A percentile compares a stretch with the other conserved stretches of the same genome.
phyloP scores from a whole-genome alignment of 257 asterid genomes.

The Primulina eburnea region DNA sequence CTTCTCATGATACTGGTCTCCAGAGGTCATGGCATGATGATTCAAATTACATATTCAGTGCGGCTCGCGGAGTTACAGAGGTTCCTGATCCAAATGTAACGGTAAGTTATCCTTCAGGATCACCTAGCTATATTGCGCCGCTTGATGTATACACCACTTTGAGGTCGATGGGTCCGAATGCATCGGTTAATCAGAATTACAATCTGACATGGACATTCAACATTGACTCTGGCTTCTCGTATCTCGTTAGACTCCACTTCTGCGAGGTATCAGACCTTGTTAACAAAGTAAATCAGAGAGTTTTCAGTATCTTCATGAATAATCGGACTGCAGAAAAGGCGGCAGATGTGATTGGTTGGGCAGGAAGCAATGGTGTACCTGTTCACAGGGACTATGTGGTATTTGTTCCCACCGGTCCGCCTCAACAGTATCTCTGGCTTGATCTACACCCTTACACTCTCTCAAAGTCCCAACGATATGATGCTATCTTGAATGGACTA shows the following conservation, averaged over 20 bases:
- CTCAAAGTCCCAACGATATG: slow-evolving; percentile 19
- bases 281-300: slow-evolving; percentile 38
- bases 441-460: slow-evolving; percentile 25
- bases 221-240: slow-evolving; percentile 48
- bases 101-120: slow-evolving; percentile 27
- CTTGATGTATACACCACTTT: slow-evolving; percentile 39
- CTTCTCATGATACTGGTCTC: slow-evolving; percentile 35
- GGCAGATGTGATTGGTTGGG: slow-evolving; percentile 56
- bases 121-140: slow-evolving; percentile 53
- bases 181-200: slow-evolving; percentile 35
- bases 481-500: slow-evolving; percentile 28
- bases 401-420: slow-evolving; percentile 23
- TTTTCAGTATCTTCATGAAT: slow-evolving; percentile 40
- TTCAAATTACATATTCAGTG: slow-evolving; percentile 34
- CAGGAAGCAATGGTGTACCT: slow-evolving; percentile 26
- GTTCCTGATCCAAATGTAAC: slow-evolving; percentile 33
- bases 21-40: slow-evolving; percentile 51
- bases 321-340: slow-evolving; percentile 43
- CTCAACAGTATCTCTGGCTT: slow-evolving; percentile 29
- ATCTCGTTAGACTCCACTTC: slow-evolving; percentile 58
- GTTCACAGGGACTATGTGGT: slow-evolving; percentile 29
- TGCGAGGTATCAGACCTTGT: slow-evolving; percentile 46
- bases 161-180: slow-evolving; percentile 52
- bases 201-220: slow-evolving; percentile 47
- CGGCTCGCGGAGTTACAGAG: slow-evolving; percentile 41